Percentiles rank a stretch among this genome's conserved stretches.
Evolutionary conservation across 352 stramenopile species (phyloP).

Genomic region (Elongisporangium anandrum): DNA sequence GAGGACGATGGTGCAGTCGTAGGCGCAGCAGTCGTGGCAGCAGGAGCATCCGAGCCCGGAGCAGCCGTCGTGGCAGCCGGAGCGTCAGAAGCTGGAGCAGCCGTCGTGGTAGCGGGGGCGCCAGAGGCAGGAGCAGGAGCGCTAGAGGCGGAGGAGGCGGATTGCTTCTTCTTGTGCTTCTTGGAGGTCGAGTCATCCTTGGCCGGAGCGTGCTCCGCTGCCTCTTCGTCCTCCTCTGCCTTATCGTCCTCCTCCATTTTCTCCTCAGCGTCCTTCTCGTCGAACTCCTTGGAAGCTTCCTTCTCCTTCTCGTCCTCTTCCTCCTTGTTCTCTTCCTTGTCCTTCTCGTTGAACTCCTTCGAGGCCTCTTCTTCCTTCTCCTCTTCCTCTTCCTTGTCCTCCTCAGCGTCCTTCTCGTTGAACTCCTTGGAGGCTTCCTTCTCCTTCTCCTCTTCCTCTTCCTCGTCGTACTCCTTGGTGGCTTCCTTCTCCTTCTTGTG

Average conservation of each 20-base stretch:
- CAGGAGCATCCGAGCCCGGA: constrained; percentile 4
- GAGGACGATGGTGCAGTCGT: constrained; percentile 6
- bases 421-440: constrained; percentile 2
- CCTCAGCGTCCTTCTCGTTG: constrained; percentile 7
- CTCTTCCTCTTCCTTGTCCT: constrained; percentile 17
- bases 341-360: constrained; percentile 16
- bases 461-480: background rate
- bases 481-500: background rate
- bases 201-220: background rate
- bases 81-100: too few relatives aligned
- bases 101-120: constrained; percentile 6
- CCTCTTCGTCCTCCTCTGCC: background rate
- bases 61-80: too few relatives aligned
- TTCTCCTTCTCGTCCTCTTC: background rate
- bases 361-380: constrained; percentile 6
- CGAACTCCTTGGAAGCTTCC: background rate
- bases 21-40: background rate
- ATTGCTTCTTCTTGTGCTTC: constrained; percentile 27
- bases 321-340: constrained; percentile 21
- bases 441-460: background rate
- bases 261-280: background rate
- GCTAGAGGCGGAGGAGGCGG: background rate
- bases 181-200: background rate
- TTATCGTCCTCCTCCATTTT: background rate
- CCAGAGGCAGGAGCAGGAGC: background rate